phyloP scores from a whole-genome alignment of 2,329 filamentous ascomycete genomes.

The Aspergillus ibericus region DNA sequence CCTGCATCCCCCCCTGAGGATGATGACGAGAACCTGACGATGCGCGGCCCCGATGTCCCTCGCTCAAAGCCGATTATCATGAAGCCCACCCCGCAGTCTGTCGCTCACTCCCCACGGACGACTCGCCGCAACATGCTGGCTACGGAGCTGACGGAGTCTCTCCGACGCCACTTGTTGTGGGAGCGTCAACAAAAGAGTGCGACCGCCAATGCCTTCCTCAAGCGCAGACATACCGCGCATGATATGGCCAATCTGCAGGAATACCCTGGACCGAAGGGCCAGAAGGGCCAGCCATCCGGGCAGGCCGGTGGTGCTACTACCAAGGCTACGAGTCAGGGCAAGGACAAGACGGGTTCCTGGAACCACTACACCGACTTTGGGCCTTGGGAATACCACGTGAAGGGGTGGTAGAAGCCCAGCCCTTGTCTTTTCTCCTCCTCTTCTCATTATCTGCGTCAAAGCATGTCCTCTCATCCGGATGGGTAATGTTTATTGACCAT shows the following conservation, averaged over 20 bases:
- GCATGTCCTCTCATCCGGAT: slow-evolving; percentile 11
- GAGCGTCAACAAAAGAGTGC: slow-evolving; percentile 93
- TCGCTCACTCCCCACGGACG: slow-evolving; percentile 83
- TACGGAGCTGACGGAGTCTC: slow-evolving; percentile 88
- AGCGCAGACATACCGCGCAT: slow-evolving; percentile 85
- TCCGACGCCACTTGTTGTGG: slow-evolving; percentile 88
- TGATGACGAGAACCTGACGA: slow-evolving; percentile 62
- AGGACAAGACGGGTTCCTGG: slow-evolving; percentile 71
- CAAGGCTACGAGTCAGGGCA: slow-evolving; percentile 47
- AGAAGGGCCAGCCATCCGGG: slow-evolving; percentile 32
- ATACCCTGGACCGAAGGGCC: slow-evolving; percentile 66
- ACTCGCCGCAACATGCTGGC: slow-evolving; percentile 94
- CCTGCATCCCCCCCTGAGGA: slow-evolving; percentile 60
- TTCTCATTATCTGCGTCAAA: slow-evolving; percentile 13
- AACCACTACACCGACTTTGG: slow-evolving; percentile 85
- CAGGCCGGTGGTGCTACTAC: slow-evolving; percentile 20
- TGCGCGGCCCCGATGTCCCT: slow-evolving; percentile 62
- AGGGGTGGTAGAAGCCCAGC: slow-evolving; percentile 67
- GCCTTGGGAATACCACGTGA: slow-evolving; percentile 79
- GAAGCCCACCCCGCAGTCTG: slow-evolving; percentile 66
- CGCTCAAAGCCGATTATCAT: slow-evolving; percentile 80
- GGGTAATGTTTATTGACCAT: slow-evolving; percentile 21
- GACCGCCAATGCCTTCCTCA: slow-evolving; percentile 82
- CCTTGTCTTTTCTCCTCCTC: slow-evolving; percentile 1
- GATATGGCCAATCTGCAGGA: slow-evolving; percentile 87